Evolutionary conservation across 2,329 filamentous ascomycete species (phyloP), one percentile per base, ranked within the genome.

Genomic region (Xylariaceae sp.): DNA sequence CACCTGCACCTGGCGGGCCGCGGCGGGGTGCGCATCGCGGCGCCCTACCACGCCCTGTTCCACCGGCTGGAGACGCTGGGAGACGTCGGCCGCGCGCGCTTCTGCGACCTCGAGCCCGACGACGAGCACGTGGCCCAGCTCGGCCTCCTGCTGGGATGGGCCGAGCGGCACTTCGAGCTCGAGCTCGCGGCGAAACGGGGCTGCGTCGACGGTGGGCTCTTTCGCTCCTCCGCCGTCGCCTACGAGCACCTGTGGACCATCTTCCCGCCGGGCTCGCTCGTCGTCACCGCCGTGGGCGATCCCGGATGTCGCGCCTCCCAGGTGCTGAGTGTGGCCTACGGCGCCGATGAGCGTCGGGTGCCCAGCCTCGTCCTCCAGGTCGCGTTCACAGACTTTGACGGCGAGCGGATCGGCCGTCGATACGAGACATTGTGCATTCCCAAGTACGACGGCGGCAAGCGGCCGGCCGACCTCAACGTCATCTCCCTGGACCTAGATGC

Each of bases 321-420:
- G 17, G 39, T 58, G 5, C 26, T 36, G 4, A 46, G 42, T 19
- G 50, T 47, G 42, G 46, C 43, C 33, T 58, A 59, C 25, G 41
- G 46, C 12, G 18, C 36, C 10, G 46, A 48, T n/a, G 34, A 45
- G 2, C n/a, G n/a, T n/a, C n/a, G n/a, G n/a, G 27, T 36, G 3
- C 45, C 48, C 1, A 38, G 42, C 2, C 46, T 58, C 5, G 39
- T 43, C 12, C 34, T 61, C 15, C 31, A 39, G 2, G 39, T 47
- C 5, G 19, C 39, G 3, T 59, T 51, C 31, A 44, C 57, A 17
- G 58, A 61, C 39, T 60, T 51, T 16, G 54, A 61, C 31, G 59
- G 59, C n/a, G 52, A 59, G 15, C 42, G 38, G 6, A 43, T 60
- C 4, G 56, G 57, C 11, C 43, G 41, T 3, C 45, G 52, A 4